Evolutionary conservation across 441 rosid genomes (phyloP).

Genomic region (Mallotus repandus): DNA sequence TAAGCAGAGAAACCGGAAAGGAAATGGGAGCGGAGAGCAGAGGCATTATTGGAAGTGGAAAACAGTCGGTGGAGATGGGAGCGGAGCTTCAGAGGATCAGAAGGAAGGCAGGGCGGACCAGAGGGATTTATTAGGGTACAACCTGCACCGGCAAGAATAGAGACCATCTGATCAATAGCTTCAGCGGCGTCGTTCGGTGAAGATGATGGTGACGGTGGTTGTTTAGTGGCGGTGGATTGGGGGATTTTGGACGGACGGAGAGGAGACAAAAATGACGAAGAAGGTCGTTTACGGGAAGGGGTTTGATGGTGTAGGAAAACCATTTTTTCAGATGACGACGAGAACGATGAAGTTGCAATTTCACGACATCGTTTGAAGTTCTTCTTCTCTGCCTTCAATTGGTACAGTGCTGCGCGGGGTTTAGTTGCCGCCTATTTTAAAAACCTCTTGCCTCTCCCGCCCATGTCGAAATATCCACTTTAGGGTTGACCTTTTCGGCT

Average conservation of each 20-base stretch:
- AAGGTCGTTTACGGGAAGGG: conserved; percentile 48
- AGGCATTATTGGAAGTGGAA: conserved; percentile 31
- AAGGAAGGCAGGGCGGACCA: conserved; percentile 69
- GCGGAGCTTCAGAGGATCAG: conserved; percentile 63
- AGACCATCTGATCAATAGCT: conserved; percentile 48
- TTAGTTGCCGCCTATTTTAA: not conserved
- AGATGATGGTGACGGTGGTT: not conserved
- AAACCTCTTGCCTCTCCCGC: not conserved
- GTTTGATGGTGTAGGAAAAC: conserved; percentile 46
- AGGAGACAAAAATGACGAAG: conserved; percentile 31
- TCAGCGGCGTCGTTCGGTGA: not conserved
- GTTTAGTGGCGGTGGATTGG: conserved; percentile 29
- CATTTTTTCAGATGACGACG: conserved; percentile 29
- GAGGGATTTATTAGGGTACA: conserved; percentile 63
- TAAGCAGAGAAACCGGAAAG: conserved; percentile 52
- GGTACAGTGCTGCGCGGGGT: too few species aligned
- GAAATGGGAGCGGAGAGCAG: conserved; percentile 47
- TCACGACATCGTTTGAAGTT: too few species aligned
- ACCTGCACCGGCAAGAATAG: conserved; percentile 73
- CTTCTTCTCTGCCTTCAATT: too few species aligned
- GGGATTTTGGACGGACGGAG: conserved; percentile 33
- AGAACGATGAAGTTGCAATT: too few species aligned
- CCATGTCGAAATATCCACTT: not conserved
- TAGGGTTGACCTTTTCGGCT: too few species aligned
- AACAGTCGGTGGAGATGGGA: conserved; percentile 55